phyloP scores from a whole-genome alignment of 768 basidiomycete genomes.

The Gelatoporia subvermispora region DNA sequence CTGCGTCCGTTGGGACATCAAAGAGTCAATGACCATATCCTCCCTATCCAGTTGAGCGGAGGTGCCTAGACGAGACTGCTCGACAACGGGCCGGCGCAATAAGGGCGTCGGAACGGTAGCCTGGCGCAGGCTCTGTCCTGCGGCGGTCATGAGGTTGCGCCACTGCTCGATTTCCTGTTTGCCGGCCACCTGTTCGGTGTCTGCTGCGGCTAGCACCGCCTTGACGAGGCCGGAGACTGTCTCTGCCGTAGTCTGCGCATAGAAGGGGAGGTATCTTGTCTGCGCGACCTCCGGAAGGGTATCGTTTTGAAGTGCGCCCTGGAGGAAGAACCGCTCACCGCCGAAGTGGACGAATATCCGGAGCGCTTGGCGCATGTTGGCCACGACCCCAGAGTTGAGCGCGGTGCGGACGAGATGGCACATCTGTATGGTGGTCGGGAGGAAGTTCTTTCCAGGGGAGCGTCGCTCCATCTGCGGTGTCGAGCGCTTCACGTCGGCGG shows the following conservation, averaged over 20 bases:
- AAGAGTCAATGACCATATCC: too few species aligned
- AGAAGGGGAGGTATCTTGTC: conserved; percentile 4
- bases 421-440: conserved; percentile 49
- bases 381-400: conserved; percentile 42
- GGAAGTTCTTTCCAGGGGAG: conserved; percentile 35
- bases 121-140: too few species aligned
- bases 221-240: conserved; percentile 47
- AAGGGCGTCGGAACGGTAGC: too few species aligned
- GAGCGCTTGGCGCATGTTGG: conserved; percentile 54
- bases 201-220: conserved; percentile 18
- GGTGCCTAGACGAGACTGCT: too few species aligned
- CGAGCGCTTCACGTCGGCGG: not conserved
- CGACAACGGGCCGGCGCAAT: too few species aligned
- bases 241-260: conserved; percentile 22
- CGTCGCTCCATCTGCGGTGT: conserved; percentile 24
- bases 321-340: conserved; percentile 29
- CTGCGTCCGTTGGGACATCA: too few species aligned
- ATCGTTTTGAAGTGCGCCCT: too few species aligned
- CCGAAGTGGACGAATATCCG: conserved; percentile 52
- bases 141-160: too few species aligned
- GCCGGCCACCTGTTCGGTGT: not conserved
- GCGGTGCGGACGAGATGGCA: conserved; percentile 56
- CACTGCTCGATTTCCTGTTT: too few species aligned
- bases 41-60: too few species aligned
- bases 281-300: too few species aligned